Evolutionary conservation across 768 basidiomycete genomes (phyloP).

Genomic region (Trametes cubensis): DNA sequence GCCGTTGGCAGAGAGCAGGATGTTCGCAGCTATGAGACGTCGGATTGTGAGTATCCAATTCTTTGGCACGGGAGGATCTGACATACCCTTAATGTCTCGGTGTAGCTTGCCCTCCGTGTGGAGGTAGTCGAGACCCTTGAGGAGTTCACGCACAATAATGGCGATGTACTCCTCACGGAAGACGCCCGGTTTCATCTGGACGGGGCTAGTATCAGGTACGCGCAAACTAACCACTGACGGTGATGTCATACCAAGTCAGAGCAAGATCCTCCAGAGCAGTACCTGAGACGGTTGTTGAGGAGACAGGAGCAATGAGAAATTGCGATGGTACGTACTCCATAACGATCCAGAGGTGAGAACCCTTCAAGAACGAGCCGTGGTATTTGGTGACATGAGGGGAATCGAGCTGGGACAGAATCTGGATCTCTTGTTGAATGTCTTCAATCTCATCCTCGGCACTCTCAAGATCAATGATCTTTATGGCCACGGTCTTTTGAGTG

Average conservation of each 20-base stretch:
- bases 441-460: conserved; percentile 99
- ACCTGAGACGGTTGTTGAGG: conserved; percentile 48
- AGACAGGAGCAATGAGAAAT: background rate
- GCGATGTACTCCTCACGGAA: conserved; percentile 99
- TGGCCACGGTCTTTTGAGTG: conserved; percentile 95
- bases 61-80: background rate
- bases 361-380: conserved; percentile 94
- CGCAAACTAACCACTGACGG: conserved; percentile 12
- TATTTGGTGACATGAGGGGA: conserved; percentile 97
- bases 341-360: conserved; percentile 97
- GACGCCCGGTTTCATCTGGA: conserved; percentile 96
- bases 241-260: conserved; percentile 78
- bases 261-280: conserved; percentile 97
- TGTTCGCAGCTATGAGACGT: conserved; percentile 88
- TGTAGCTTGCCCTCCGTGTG: conserved; percentile 97
- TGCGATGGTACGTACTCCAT: conserved; percentile 73
- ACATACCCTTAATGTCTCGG: conserved; percentile 95
- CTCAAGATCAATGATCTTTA: conserved; percentile 99
- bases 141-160: conserved; percentile 90
- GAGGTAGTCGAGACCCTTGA: conserved; percentile 92
- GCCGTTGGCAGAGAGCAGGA: conserved; percentile 86
- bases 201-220: background rate
- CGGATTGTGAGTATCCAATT: background rate
- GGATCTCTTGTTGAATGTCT: conserved; percentile 98
- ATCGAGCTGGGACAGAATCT: conserved; percentile 95